Evolutionary conservation across 2,329 filamentous ascomycete species (phyloP), one percentile per base, ranked within the genome.

Genomic region (Pestalotiopsis sp.): DNA sequence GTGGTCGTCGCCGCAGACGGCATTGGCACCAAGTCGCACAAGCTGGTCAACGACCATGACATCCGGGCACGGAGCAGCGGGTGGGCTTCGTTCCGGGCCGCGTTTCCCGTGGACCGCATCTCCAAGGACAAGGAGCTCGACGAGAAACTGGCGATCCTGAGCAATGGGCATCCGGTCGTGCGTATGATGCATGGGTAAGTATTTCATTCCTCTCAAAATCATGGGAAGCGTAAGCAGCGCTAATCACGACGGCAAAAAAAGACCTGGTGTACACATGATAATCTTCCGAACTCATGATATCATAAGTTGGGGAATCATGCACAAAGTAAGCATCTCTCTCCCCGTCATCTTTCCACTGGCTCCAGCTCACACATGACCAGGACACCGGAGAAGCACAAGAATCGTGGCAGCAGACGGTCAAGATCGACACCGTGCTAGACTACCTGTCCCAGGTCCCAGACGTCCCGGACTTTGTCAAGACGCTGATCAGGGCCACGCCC

Each of bases 1-100:
- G 45, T 66, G 6, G 41, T 66, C 17, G 20, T 66, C 17, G 64
- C 64, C 14, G 64, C 64, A 12, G 64, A 66, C 20, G 64, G 64
- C 9, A 25, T 66, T 11, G 52, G 57, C 1, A 72, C 73, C 36
- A 74, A 73, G 49, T 74, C 73, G 2, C 72, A 73, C 41, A 68
- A 56, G 31, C 62, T 74, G n/a, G 71, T 72, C 17, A 68, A 70
- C 49, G 71, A 73, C 17, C 66, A 71, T 9, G 71, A 75, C 4
- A 63, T 73, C 9, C 65, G 67, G 11, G 74, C 66, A 3, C 17
- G 38, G 14, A 9, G 25, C n/a, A 63, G 39, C 25, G 66, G 66
- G 1, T 66, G 20, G 23, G 25, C 64, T 9, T 13, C 20, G 17
- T 57, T 36, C 45, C 9, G 64, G 13, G 52, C 64, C 41, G 64